phyloP scores from a whole-genome alignment of 2,329 filamentous ascomycete genomes.

The Chaetomiaceae sp. region DNA sequence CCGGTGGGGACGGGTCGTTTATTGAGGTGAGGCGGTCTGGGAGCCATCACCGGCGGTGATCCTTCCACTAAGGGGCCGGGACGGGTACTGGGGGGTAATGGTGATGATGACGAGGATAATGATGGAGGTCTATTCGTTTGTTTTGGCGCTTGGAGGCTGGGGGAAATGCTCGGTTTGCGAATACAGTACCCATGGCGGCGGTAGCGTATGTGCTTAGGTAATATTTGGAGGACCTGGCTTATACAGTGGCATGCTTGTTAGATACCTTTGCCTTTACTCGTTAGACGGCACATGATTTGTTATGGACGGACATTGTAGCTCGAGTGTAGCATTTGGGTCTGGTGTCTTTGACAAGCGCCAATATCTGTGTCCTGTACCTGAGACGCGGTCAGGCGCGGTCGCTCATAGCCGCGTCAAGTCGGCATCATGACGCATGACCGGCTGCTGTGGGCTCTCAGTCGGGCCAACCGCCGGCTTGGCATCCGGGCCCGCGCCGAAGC shows the following conservation, averaged over 20 bases:
- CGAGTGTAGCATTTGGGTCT: too few relatives aligned
- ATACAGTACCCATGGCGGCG: neutral
- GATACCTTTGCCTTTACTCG: neutral
- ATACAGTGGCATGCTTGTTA: neutral
- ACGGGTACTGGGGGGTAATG: neutral
- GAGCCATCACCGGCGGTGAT: constrained; percentile 11
- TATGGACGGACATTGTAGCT: too few relatives aligned
- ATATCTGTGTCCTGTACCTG: neutral
- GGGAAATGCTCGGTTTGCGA: neutral
- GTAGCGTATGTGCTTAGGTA: neutral
- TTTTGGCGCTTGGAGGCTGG: neutral
- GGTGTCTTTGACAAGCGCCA: too few relatives aligned
- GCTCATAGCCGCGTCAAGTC: too few relatives aligned
- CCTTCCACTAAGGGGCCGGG: too few relatives aligned
- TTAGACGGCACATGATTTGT: too few relatives aligned
- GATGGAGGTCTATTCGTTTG: neutral
- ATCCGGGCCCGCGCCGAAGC: neutral
- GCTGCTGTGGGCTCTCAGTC: neutral
- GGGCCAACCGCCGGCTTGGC: neutral
- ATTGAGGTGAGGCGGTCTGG: constrained; percentile 27
- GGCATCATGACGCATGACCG: too few relatives aligned
- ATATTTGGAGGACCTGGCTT: neutral
- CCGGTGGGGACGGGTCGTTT: constrained; percentile 29
- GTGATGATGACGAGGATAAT: neutral
- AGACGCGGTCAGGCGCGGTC: too few relatives aligned